A percentile compares a stretch with the other conserved stretches of the same genome.
phyloP scores from a whole-genome alignment of 2,329 filamentous ascomycete genomes.

The Diplodia intermedia region DNA sequence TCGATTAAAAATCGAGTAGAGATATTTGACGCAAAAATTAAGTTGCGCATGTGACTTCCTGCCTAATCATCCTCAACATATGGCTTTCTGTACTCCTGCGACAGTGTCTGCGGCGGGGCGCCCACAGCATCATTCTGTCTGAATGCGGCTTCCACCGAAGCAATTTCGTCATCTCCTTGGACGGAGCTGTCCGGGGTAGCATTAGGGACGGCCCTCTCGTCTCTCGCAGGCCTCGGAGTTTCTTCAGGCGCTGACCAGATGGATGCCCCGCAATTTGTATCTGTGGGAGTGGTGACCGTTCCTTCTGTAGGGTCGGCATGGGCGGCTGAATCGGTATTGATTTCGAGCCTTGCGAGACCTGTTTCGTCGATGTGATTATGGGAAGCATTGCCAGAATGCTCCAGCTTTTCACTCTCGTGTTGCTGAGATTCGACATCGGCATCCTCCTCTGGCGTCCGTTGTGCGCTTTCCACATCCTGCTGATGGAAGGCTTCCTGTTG shows the following conservation, averaged over 20 bases:
- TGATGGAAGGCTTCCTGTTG: constrained; percentile 3
- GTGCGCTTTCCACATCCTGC: not conserved
- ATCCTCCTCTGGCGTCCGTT: not conserved
- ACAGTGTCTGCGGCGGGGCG: not conserved
- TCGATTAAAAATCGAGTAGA: not conserved
- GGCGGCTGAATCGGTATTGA: not conserved
- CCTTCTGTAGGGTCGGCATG: not conserved
- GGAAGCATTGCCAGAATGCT: not conserved
- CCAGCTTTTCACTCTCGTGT: not conserved
- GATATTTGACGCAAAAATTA: not conserved
- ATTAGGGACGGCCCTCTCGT: not conserved
- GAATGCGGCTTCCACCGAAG: constrained; percentile 1
- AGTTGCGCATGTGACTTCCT: not conserved
- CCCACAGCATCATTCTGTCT: constrained; percentile 16
- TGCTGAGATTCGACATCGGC: not conserved
- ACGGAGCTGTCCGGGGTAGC: constrained; percentile 24
- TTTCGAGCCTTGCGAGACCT: not conserved
- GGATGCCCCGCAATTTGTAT: constrained; percentile 9
- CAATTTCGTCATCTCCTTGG: constrained; percentile 15
- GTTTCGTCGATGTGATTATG: not conserved
- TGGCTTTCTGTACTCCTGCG: constrained; percentile 10
- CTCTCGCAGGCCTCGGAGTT: not conserved
- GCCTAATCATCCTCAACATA: constrained; percentile 21
- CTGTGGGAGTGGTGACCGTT: constrained; percentile 14
- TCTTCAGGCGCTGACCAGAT: constrained; percentile 24